These are phyloP conservation scores for Tetrahymena borealis DNA, from an alignment of 73 alveolate species.

Conservation along the genomic window DNA sequence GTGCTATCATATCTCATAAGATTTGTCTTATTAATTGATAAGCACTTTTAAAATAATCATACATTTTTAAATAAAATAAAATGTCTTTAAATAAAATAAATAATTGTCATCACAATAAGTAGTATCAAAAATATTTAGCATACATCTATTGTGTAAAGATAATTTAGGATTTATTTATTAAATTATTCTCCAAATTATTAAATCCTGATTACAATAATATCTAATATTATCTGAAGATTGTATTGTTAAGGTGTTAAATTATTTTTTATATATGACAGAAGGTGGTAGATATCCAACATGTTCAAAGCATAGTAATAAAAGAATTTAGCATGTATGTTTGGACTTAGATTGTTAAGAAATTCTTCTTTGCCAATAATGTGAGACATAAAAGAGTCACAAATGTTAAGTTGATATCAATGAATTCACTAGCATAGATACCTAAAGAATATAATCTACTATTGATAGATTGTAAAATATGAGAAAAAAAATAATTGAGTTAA, in stretches of 20 bases:
- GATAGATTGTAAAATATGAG: neutral
- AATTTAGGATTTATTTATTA: no score
- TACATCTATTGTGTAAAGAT: no score
- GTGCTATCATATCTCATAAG: no score
- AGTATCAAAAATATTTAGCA: no score
- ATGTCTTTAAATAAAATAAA: no score
- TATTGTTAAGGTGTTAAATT: neutral
- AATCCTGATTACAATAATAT: no score
- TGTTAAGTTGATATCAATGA: neutral
- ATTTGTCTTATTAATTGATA: no score
- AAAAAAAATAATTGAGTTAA: neutral
- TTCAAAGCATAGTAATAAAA: neutral
- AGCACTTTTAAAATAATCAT: no score
- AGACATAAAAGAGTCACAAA: neutral
- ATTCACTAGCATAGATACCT: neutral
- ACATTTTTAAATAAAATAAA: no score
- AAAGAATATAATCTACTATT: neutral
- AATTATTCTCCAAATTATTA: no score
- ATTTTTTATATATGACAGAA: neutral
- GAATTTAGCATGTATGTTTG: neutral
- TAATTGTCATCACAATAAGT: no score
- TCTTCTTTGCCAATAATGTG: neutral
- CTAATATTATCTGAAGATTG: neutral
- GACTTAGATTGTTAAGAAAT: neutral
- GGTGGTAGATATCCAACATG: neutral